A percentile compares a stretch with the other conserved stretches of the same genome.
Conservation (phyloP, 2,329 filamentous ascomycete species). For the Sporothrix inflata region DNA sequence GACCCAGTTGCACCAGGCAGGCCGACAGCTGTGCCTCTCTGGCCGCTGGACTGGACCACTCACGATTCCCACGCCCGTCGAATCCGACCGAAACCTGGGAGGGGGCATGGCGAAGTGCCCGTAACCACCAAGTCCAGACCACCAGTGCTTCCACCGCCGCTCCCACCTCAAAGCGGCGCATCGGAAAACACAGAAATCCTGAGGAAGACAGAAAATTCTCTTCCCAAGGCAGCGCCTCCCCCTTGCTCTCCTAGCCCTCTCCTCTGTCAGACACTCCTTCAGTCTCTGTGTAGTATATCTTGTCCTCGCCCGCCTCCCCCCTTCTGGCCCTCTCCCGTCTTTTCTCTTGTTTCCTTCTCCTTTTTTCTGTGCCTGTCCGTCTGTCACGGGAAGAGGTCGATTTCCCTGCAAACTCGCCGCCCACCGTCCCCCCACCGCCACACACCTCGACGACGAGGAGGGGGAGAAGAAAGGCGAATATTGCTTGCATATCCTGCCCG, state of each 20-base stretch:
- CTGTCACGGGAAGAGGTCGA: constrained; percentile 15
- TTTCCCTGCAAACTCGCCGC: not conserved
- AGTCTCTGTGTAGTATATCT: constrained; percentile 25
- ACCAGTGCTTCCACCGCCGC: not conserved
- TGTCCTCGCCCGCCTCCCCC: constrained; percentile 16
- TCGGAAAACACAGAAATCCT: constrained; percentile 20
- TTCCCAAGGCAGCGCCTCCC: constrained; percentile 22
- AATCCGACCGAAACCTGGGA: constrained; percentile 30
- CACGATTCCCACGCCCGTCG: constrained; percentile 26
- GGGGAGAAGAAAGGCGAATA: constrained; percentile 1
- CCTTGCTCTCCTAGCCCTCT: constrained; percentile 17
- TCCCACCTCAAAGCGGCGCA: constrained; percentile 9
- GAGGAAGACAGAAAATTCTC: constrained; percentile 2
- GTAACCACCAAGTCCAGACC: constrained; percentile 11
- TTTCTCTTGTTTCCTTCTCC: not conserved
- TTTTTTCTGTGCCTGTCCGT: not conserved
- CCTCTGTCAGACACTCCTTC: not conserved
- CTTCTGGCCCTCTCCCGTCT: not conserved
- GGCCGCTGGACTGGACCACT: constrained; percentile 20
- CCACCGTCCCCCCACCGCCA: constrained; percentile 1
- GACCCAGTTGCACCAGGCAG: constrained; percentile 10
- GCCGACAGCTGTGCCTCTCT: constrained; percentile 14
- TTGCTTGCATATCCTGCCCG: constrained; percentile 20
- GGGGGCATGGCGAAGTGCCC: constrained; percentile 19
- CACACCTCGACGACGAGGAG: constrained; percentile 25